phyloP scores from a whole-genome alignment of 352 stramenopile genomes.

The Phytophthora fragariaefolia region DNA sequence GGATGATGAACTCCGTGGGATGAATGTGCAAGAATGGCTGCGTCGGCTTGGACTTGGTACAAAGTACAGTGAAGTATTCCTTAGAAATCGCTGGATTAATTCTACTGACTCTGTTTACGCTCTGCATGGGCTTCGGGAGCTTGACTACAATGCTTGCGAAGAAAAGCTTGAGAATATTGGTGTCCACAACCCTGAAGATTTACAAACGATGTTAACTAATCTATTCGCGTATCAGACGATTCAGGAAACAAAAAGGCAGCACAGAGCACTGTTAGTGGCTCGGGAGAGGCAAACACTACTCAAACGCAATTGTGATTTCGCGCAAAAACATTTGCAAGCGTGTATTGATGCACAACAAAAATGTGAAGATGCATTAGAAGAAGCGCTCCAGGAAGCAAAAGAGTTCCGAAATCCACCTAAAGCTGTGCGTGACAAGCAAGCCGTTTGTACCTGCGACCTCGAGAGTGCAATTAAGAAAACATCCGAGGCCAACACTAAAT shows the following conservation, averaged over 20 bases:
- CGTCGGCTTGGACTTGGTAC: conserved; percentile 58
- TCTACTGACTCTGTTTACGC: conserved; percentile 1
- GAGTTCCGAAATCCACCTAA: conserved; percentile 75
- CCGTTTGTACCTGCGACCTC: conserved; percentile 40
- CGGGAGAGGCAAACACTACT: conserved; percentile 25
- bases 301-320: conserved; percentile 45
- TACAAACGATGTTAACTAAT: conserved; percentile 62
- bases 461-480: conserved; percentile 35
- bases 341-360: conserved; percentile 30
- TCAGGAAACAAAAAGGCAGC: conserved; percentile 39
- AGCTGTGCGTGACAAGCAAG: conserved; percentile 48
- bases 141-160: conserved; percentile 31
- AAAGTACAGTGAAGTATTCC: conserved; percentile 55
- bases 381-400: conserved; percentile 48
- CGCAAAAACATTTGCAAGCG: conserved; percentile 41
- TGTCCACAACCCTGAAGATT: conserved; percentile 46
- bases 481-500: conserved; percentile 22
- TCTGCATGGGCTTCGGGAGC: conserved; percentile 35
- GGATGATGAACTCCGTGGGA: conserved; percentile 61
- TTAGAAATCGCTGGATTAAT: conserved; percentile 39
- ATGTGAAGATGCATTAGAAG: conserved; percentile 39
- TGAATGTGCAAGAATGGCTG: conserved; percentile 63
- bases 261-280: conserved; percentile 15
- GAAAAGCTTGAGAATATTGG: conserved; percentile 47
- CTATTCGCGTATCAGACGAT: conserved; percentile 55